phyloP scores from a whole-genome alignment of 1,284 basidiomycete genomes.

The Austroboletus niveus region DNA sequence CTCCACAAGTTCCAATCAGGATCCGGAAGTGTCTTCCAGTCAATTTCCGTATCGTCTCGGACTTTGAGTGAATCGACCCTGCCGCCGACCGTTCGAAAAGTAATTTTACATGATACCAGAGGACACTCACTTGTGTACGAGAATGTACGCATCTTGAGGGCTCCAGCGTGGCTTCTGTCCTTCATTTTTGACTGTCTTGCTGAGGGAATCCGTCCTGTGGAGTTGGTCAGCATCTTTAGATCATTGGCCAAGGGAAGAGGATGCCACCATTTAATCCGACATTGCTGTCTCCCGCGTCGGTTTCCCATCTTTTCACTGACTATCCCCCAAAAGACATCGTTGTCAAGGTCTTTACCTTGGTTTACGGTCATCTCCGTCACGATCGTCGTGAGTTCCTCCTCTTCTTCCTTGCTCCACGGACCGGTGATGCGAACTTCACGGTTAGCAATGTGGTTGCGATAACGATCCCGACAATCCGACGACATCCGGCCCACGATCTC shows the following conservation, averaged over 20 bases:
- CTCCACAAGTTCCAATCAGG: conserved; percentile 82
- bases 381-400: conserved; percentile 65
- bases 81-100: conserved; percentile 6
- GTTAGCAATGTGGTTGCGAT: conserved; percentile 72
- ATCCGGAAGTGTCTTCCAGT: conserved; percentile 75
- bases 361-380: conserved; percentile 69
- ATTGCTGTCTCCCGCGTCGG: conserved; percentile 73
- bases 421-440: conserved; percentile 55
- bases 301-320: conserved; percentile 76
- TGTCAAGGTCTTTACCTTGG: conserved; percentile 66
- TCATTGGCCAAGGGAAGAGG: conserved; percentile 2
- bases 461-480: conserved; percentile 80
- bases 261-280: conserved; percentile 76
- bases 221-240: conserved; percentile 1
- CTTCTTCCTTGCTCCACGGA: conserved; percentile 73
- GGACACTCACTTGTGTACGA: conserved; percentile 71
- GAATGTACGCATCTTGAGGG: conserved; percentile 68
- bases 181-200: conserved; percentile 66
- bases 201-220: conserved; percentile 71
- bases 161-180: conserved; percentile 72
- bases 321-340: conserved; percentile 78
- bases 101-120: background rate
- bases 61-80: conserved; percentile 74
- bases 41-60: conserved; percentile 77
- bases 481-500: conserved; percentile 66